Conservation (phyloP, 1,284 basidiomycete species). For the Cryptococcus sp. region DNA sequence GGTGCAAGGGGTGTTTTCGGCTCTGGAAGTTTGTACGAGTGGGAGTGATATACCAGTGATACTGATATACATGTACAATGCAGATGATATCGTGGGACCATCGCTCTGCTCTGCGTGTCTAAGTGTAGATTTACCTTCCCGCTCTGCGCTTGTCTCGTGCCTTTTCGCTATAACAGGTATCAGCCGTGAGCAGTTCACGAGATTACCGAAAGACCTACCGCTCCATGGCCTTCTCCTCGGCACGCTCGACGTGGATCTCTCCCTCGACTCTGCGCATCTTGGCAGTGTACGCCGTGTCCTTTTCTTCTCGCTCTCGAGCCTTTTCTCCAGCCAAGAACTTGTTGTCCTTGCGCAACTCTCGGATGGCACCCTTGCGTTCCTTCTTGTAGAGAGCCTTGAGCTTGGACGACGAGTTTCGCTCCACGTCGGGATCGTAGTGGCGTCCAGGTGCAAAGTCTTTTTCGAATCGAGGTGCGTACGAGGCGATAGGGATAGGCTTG, state of each 20-base stretch:
- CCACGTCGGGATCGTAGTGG: constrained; percentile 89
- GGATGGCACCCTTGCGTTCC: constrained; percentile 94
- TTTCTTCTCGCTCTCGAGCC: constrained; percentile 77
- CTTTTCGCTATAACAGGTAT: constrained; percentile 18
- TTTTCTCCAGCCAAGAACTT: constrained; percentile 87
- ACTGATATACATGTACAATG: not conserved
- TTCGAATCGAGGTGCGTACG: constrained; percentile 94
- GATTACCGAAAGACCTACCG: constrained; percentile 48
- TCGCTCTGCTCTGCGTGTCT: not conserved
- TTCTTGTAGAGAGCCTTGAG: constrained; percentile 88
- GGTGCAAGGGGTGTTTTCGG: constrained; percentile 51
- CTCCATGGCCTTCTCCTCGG: constrained; percentile 90
- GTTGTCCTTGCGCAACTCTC: constrained; percentile 94
- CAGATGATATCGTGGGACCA: not conserved
- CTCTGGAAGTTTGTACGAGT: constrained; percentile 41
- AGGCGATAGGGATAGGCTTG: constrained; percentile 92
- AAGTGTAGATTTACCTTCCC: constrained; percentile 9
- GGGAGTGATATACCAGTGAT: constrained; percentile 18
- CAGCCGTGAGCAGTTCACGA: not conserved
- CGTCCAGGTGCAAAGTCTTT: constrained; percentile 66
- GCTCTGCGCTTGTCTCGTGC: constrained; percentile 28
- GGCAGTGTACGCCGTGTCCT: constrained; percentile 74
- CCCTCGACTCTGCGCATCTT: constrained; percentile 81
- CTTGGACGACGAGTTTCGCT: constrained; percentile 84
- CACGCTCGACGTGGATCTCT: constrained; percentile 82